Evolutionary conservation across 768 basidiomycete species (phyloP).

Genomic region (Gloeophyllum trabeum): DNA sequence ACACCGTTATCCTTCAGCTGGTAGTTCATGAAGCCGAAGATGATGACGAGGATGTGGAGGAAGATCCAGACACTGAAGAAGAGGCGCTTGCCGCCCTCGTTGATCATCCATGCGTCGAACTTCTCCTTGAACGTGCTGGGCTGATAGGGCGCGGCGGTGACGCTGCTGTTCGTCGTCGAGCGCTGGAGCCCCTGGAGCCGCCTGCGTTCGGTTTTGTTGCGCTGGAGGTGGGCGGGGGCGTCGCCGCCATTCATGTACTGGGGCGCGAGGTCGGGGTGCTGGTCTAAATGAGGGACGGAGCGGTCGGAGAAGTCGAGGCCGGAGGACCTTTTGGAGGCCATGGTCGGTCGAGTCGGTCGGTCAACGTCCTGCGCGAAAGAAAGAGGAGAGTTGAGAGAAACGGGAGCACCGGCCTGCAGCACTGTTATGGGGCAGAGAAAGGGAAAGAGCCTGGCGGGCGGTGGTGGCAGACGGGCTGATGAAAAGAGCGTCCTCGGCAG

Average conservation of each 20-base stretch:
- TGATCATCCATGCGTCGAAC: conserved; percentile 82
- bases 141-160: conserved; percentile 19
- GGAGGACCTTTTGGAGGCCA: conserved; percentile 29
- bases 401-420: neutral
- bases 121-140: conserved; percentile 31
- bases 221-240: conserved; percentile 45
- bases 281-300: conserved; percentile 29
- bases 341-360: neutral
- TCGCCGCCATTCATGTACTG: conserved; percentile 11
- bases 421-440: neutral
- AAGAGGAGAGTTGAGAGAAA: neutral
- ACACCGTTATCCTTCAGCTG: conserved; percentile 66
- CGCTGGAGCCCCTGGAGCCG: conserved; percentile 82
- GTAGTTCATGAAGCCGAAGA: conserved; percentile 72
- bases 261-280: conserved; percentile 31
- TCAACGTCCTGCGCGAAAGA: conserved; percentile 1
- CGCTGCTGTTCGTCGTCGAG: conserved; percentile 26
- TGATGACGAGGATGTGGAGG: conserved; percentile 68
- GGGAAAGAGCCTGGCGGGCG: too few species aligned
- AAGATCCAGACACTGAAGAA: conserved; percentile 78
- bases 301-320: conserved; percentile 63
- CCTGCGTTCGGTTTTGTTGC: conserved; percentile 79
- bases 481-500: too few species aligned
- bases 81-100: conserved; percentile 71
- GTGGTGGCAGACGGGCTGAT: too few species aligned